phyloP scores from a whole-genome alignment of 495 filamentous ascomycete species.

The Podospora appendiculata region DNA sequence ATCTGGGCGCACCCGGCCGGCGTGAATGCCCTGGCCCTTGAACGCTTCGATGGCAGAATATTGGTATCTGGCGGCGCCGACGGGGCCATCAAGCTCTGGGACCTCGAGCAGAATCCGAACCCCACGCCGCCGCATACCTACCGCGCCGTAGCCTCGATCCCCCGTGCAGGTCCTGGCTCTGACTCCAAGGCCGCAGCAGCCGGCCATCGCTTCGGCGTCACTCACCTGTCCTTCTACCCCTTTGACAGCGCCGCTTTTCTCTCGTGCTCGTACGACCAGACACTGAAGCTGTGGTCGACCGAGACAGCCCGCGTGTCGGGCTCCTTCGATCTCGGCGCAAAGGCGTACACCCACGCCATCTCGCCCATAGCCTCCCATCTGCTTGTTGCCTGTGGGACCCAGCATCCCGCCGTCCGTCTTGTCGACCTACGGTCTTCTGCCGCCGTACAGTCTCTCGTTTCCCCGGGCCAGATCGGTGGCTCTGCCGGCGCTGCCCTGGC shows the following conservation, averaged over 20 bases:
- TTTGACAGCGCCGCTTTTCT: slow-evolving; percentile 76
- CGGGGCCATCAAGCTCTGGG: slow-evolving; percentile 72
- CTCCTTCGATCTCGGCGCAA: slow-evolving; percentile 63
- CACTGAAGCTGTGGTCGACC: slow-evolving; percentile 70
- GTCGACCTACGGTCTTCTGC: slow-evolving; percentile 75
- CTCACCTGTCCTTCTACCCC: slow-evolving; percentile 79
- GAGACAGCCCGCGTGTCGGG: slow-evolving; percentile 50
- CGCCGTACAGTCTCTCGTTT: slow-evolving; percentile 60
- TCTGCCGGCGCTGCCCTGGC: slow-evolving; percentile 61
- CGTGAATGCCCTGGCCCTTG: slow-evolving; percentile 66
- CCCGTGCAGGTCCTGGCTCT: slow-evolving; percentile 7
- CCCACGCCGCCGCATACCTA: slow-evolving; percentile 36
- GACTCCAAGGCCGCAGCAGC: not conserved
- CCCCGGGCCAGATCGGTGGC: slow-evolving; percentile 38
- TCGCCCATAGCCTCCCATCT: slow-evolving; percentile 65
- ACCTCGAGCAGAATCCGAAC: slow-evolving; percentile 53
- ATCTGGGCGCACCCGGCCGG: slow-evolving; percentile 63
- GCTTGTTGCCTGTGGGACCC: slow-evolving; percentile 76
- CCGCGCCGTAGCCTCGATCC: slow-evolving; percentile 34
- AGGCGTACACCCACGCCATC: slow-evolving; percentile 67
- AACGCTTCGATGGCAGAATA: slow-evolving; percentile 72
- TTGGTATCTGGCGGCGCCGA: slow-evolving; percentile 79
- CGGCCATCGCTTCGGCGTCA: slow-evolving; percentile 71
- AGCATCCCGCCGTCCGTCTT: slow-evolving; percentile 69
- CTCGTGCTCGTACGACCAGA: slow-evolving; percentile 76